Base-by-base conservation (phyloP, 108 stramenopile species). In the Cyclotella atomus region DNA sequence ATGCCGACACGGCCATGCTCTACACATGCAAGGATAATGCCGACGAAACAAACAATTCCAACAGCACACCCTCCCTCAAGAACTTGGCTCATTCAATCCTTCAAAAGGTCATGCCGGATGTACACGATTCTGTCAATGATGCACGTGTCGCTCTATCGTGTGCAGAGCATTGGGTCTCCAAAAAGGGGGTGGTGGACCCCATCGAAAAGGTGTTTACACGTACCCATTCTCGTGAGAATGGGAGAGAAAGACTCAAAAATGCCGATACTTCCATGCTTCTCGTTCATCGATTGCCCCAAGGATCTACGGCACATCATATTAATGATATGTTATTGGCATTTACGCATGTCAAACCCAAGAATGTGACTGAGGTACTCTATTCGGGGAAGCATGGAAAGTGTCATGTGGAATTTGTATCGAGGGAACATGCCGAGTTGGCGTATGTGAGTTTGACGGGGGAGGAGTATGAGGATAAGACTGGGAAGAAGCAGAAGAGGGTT, bases 111-210 rank as follows among this genome's bases (percentile, higher is more conserved):
- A 93, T 96, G 91, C 93, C 94, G 0, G 76, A 91, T 30, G 91
- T 84, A 15, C 94, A 96, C 66, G 94, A 96, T 68, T 87, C 88
- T 54, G 90, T 94, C 52, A 90, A 94, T 74, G 95, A 96, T 82
- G 93, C 97, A 1, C 63, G 85, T 23, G 83, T 84, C 36, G 88
- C 92, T 15, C 65, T 92, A 53, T 63, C 81, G 20, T 87, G 90
- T 71, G 70, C 89, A 7, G 65, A 82, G 28, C 63, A 82, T 54
- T 85, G 80, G 35, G 17, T 66, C 17, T 65, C 83, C 21, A 79
- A 53, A 25, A 84, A 83, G 50, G 88, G 89, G 3, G 68, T 86
- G 3, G 88, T 90, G 4, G 88, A 85, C 12, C 59, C 72, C 3
- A 72, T 92, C 29, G 88, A 88, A 36, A 71, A 73, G 76, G 68